These are phyloP conservation scores for Phytophthora syringae DNA, from an alignment of 352 stramenopile genomes.

Conservation along the genomic window DNA sequence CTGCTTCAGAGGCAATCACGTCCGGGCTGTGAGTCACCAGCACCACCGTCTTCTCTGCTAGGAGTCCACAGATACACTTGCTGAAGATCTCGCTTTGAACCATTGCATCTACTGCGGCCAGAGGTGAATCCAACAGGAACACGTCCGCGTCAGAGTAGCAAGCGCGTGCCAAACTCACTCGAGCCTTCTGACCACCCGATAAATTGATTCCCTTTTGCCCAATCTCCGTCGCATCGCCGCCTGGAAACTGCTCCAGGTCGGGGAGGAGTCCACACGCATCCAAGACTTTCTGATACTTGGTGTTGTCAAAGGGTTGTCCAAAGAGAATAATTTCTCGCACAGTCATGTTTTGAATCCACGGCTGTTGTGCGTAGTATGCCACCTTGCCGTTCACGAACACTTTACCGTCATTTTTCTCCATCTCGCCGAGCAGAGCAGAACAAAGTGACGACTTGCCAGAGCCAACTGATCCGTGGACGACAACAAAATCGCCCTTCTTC, in stretches of 20 bases:
- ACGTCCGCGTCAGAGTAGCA: conserved; percentile 65
- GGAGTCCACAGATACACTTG: conserved; percentile 40
- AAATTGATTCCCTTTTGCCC: conserved; percentile 96
- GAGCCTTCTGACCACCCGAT: conserved; percentile 92
- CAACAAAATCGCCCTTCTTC: conserved; percentile 52
- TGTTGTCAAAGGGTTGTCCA: conserved; percentile 56
- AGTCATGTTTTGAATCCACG: conserved; percentile 96
- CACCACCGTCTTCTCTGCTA: conserved; percentile 76
- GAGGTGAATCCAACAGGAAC: conserved; percentile 92
- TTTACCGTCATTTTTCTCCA: conserved; percentile 58
- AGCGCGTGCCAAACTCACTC: conserved; percentile 66
- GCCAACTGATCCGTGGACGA: conserved; percentile 58
- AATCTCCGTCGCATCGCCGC: conserved; percentile 93
- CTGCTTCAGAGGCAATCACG: conserved; percentile 39
- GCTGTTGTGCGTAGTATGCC: conserved; percentile 83
- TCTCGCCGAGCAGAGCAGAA: conserved; percentile 77
- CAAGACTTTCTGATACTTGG: conserved; percentile 59
- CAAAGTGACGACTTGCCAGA: conserved; percentile 66
- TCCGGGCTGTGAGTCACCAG: conserved; percentile 90
- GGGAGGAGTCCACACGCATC: conserved; percentile 77
- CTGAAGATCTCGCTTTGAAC: conserved; percentile 92
- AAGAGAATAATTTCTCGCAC: conserved; percentile 96
- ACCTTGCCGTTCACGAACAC: conserved; percentile 51
- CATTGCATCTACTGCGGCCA: conserved; percentile 93
- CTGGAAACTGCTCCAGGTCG: conserved; percentile 88